Percentiles rank a stretch among this genome's conserved stretches.
These are phyloP conservation scores for Pyropia yezoensis DNA, from an alignment of 23 red algal species.

Conservation along the genomic window DNA sequence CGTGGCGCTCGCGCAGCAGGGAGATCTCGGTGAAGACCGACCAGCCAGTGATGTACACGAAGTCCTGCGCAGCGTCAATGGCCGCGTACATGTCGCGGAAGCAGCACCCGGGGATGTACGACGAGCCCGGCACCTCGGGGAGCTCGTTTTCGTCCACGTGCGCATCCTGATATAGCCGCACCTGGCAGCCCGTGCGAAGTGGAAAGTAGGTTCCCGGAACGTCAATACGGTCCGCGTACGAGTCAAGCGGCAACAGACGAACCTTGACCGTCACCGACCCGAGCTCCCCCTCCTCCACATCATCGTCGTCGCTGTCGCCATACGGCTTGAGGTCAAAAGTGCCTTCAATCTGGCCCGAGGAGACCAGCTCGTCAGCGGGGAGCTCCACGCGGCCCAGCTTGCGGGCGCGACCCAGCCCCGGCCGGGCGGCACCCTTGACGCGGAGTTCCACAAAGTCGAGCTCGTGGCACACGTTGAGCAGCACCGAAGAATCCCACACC, in stretches of 20 bases:
- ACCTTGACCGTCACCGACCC: slow-evolving; percentile 8
- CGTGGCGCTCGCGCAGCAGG: slow-evolving; percentile 52
- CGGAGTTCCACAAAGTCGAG: slow-evolving; percentile 37
- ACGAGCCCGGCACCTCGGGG: slow-evolving; percentile 27
- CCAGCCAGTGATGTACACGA: slow-evolving; percentile 73
- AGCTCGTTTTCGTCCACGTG: slow-evolving; percentile 29
- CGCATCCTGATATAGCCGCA: slow-evolving; percentile 67
- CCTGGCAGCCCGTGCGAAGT: slow-evolving; percentile 17
- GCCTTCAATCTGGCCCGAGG: slow-evolving; percentile 16
- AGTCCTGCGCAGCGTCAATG: slow-evolving; percentile 42
- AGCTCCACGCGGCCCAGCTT: slow-evolving; percentile 40
- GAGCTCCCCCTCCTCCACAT: slow-evolving; percentile 33
- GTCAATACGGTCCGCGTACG: slow-evolving; percentile 8
- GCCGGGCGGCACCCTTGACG: slow-evolving; percentile 50
- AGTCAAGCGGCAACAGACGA: slow-evolving; percentile 12
- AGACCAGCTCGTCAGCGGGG: slow-evolving; percentile 20
- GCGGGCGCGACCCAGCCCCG: slow-evolving; percentile 49
- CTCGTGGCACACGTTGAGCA: slow-evolving; percentile 40
- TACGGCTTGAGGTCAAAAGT: slow-evolving; percentile 33
- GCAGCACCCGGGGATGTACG: slow-evolving; percentile 39
- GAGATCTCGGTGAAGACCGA: slow-evolving; percentile 54
- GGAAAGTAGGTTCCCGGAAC: slow-evolving; percentile 58
- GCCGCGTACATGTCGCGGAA: slow-evolving; percentile 35
- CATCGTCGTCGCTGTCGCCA: background rate
- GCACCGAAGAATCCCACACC: slow-evolving; percentile 21